Base-by-base conservation (phyloP, 1,139 yeast genomes). In the Yamadazyma sp. region DNA sequence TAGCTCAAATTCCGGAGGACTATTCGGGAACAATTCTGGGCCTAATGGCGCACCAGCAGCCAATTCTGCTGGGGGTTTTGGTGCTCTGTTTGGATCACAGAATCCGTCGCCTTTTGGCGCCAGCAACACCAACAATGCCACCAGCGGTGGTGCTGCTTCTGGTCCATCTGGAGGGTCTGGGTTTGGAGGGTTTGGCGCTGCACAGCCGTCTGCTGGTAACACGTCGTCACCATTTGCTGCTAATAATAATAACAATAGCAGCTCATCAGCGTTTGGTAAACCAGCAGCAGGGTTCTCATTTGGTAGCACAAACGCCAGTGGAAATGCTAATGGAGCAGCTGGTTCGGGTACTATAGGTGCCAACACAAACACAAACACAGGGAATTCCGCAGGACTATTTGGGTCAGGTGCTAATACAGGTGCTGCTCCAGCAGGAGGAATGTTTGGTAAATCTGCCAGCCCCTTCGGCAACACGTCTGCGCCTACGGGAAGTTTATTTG, bases 121-220 rank as follows among this genome's bases (percentile, higher is more conserved):
- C 11, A 17, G 12, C 22, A 29, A 20, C 22, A 26, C n/a, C 16
- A 26, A 26, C 5, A 7, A 15, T 15, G 20, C 40, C n/a, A 12
- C 14, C 3, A 23, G 29, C 3, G 27, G 28, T 12, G 20, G 8
- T 32, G 4, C 36, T 24, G 31, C 16, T 16, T 12, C 31, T 25
- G 42, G 47, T 15, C 38, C 46, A 14, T 22, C 28, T 48, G 2
- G 53, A 46, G 4, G 51, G 15, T 29, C 34, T 6, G 25, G 24
- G 3, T 33, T 30, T 37, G 33, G 55, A 37, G 51, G 58, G 7
- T 59, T 60, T 44, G 66, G 67, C 15, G 48, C 58, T 14, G 55
- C 51, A 5, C 22, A 6, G 22, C 5, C 22, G 14, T 55, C 63
- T 43, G 70, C 69, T 6, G 52, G 60, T n/a, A 18, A n/a, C n/a